These are phyloP conservation scores for Lenwebbia sp. DNA, from an alignment of 345 rosid genomes.

Conservation along the genomic window DNA sequence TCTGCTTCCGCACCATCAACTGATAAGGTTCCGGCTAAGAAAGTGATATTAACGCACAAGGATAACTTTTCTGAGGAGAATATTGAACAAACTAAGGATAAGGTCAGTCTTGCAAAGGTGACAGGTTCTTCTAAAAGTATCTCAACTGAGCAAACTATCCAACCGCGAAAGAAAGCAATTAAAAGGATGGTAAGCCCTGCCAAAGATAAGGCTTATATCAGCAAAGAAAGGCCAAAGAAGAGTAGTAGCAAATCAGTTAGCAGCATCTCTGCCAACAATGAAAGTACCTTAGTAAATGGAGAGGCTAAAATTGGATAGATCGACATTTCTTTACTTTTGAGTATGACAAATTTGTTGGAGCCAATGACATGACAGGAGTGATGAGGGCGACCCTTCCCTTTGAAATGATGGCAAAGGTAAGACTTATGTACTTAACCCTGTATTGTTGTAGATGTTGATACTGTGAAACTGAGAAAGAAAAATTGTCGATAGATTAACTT, in stretches of 20 bases:
- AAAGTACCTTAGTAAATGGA: constrained; percentile 44
- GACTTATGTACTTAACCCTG: background rate
- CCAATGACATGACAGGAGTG: background rate
- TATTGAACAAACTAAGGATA: constrained; percentile 14
- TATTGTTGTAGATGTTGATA: background rate
- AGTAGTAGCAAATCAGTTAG: constrained; percentile 23
- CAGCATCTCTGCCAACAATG: constrained; percentile 23
- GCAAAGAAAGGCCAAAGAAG: constrained; percentile 29
- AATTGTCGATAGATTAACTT: background rate
- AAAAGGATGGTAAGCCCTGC: constrained; percentile 36
- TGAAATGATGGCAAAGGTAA: background rate
- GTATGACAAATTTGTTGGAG: constrained; percentile 1
- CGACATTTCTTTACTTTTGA: background rate
- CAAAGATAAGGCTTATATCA: constrained; percentile 16
- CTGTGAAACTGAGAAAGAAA: background rate
- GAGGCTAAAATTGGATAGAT: constrained; percentile 48
- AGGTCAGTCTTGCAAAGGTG: constrained; percentile 9
- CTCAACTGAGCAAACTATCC: constrained; percentile 21
- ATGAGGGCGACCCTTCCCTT: background rate
- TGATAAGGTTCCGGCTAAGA: constrained; percentile 22
- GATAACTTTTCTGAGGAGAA: constrained; percentile 28
- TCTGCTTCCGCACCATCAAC: constrained; percentile 13
- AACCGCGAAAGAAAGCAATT: constrained; percentile 44
- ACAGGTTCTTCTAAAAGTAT: constrained; percentile 21
- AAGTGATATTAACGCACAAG: constrained; percentile 12